Conservation (phyloP, 305 asterid species). For the Euphrasia arctica region DNA sequence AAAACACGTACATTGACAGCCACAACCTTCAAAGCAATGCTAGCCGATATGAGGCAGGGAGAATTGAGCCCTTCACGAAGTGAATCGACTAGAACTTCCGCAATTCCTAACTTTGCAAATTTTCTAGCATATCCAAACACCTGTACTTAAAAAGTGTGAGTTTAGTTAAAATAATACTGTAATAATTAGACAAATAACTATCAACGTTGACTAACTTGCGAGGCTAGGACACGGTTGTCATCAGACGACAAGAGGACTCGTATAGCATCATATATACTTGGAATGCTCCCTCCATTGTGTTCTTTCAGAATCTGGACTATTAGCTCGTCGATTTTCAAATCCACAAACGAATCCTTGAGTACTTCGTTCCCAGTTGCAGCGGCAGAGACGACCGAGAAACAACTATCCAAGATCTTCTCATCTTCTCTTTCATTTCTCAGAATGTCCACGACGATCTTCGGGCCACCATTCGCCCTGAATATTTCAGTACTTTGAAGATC, state of each 20-base stretch:
- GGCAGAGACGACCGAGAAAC: constrained; percentile 77
- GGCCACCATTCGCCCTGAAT: constrained; percentile 67
- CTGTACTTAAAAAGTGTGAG: constrained; percentile 38
- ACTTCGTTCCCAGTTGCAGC: constrained; percentile 92
- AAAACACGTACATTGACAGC: constrained; percentile 82
- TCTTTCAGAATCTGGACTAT: constrained; percentile 58
- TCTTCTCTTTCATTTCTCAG: constrained; percentile 47
- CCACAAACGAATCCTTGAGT: constrained; percentile 81
- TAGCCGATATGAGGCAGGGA: constrained; percentile 64
- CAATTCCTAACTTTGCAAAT: constrained; percentile 75
- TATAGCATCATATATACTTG: constrained; percentile 70
- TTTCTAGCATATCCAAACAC: constrained; percentile 92
- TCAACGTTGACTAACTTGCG: constrained; percentile 61
- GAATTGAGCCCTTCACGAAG: constrained; percentile 67
- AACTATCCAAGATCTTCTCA: constrained; percentile 53
- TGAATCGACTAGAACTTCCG: constrained; percentile 71
- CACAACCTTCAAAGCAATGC: constrained; percentile 76
- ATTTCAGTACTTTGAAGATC: constrained; percentile 82
- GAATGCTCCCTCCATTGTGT: constrained; percentile 50
- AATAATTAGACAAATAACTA: constrained; percentile 16
- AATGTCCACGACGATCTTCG: constrained; percentile 54
- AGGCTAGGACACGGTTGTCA: constrained; percentile 87
- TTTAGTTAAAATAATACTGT: constrained; percentile 5
- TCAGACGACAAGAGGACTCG: constrained; percentile 75
- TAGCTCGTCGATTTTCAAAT: constrained; percentile 72